Percentiles rank a stretch among this genome's conserved stretches.
These are phyloP conservation scores for Abelmoschus esculentus DNA, from an alignment of 345 rosid species.

Conservation along the genomic window DNA sequence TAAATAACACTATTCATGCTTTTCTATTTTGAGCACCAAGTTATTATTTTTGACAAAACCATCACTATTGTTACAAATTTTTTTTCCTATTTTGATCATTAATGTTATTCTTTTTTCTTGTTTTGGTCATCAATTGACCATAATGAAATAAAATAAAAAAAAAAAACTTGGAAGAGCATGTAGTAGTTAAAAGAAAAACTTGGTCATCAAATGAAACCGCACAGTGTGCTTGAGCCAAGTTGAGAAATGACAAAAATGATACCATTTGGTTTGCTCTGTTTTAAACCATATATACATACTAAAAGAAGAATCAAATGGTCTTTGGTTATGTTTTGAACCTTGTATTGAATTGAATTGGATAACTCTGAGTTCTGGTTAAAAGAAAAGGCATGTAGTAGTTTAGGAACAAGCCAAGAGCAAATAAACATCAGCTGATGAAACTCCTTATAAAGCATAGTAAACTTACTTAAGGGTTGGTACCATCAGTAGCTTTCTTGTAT, in stretches of 20 bases:
- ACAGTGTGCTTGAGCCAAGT: constrained; percentile 2
- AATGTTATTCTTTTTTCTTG: too few species aligned
- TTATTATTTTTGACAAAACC: too few species aligned
- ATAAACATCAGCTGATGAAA: not conserved
- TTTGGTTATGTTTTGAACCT: not conserved
- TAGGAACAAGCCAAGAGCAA: not conserved
- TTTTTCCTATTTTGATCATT: too few species aligned
- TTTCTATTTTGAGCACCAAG: too few species aligned
- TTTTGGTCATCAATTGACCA: not conserved
- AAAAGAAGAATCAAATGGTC: not conserved
- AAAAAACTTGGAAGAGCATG: not conserved
- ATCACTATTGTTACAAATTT: too few species aligned
- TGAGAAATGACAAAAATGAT: constrained; percentile 1
- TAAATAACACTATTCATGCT: too few species aligned
- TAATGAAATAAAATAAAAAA: not conserved
- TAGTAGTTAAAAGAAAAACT: not conserved
- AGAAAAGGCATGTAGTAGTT: too few species aligned
- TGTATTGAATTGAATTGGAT: not conserved
- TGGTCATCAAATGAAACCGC: too few species aligned
- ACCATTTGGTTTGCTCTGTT: not conserved
- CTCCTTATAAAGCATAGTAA: too few species aligned
- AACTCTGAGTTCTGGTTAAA: too few species aligned
- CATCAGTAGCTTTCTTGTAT: constrained; percentile 53
- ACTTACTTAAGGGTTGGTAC: constrained; percentile 20
- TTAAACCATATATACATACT: too few species aligned